A percentile compares a stretch with the other conserved stretches of the same genome.
phyloP scores from a whole-genome alignment of 176 grass and related monocot species.

The Bolboschoenus planiculmis region DNA sequence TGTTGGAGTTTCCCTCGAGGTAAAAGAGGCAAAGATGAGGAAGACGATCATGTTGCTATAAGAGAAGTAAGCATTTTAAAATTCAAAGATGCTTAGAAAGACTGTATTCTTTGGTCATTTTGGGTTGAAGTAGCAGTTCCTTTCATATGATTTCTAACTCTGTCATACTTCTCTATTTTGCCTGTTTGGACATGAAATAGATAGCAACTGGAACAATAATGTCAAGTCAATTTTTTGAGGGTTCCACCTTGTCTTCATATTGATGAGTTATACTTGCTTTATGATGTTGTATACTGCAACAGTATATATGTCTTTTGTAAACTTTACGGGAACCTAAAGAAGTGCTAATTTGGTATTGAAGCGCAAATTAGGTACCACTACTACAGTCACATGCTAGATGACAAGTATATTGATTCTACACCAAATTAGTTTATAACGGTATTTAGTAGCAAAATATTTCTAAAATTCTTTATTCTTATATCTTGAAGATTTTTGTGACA shows the following conservation, averaged over 20 bases:
- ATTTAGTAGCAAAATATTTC: neutral
- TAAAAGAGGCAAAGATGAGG: conserved; percentile 95
- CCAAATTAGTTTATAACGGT: neutral
- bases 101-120: neutral
- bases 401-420: neutral
- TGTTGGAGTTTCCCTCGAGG: conserved; percentile 98
- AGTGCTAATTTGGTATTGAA: neutral
- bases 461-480: neutral
- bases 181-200: neutral
- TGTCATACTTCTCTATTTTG: neutral
- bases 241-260: neutral
- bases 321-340: neutral
- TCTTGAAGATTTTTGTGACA: neutral
- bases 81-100: neutral
- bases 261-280: neutral
- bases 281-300: neutral
- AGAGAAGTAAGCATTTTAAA: conserved; percentile 58
- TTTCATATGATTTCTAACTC: neutral
- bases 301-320: neutral
- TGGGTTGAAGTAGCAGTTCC: neutral
- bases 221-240: neutral
- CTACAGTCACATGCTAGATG: neutral
- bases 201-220: neutral
- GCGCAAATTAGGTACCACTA: neutral
- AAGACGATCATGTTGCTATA: conserved; percentile 85